A percentile compares a stretch with the other conserved stretches of the same genome.
phyloP scores from a whole-genome alignment of 768 basidiomycete genomes.

The Mycena kentingensis region DNA sequence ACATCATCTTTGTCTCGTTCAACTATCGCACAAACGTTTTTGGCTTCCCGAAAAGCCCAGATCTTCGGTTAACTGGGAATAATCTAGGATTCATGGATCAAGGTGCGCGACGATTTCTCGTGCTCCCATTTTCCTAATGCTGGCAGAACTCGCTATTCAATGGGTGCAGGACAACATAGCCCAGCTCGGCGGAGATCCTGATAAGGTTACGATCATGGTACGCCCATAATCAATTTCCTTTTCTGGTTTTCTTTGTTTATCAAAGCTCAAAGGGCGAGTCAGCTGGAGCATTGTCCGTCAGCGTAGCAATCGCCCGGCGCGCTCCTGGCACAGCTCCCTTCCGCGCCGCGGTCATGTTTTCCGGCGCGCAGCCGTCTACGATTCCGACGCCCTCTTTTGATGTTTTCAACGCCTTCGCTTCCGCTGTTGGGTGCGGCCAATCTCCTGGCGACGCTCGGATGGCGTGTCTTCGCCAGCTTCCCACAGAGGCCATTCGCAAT shows the following conservation, averaged over 20 bases:
- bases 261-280: constrained; percentile 2
- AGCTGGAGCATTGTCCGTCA: constrained; percentile 1
- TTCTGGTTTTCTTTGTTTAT: not conserved
- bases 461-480: constrained; percentile 22
- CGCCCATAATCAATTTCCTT: not conserved
- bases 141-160: constrained; percentile 35
- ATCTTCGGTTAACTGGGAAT: constrained; percentile 29
- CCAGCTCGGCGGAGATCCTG: constrained; percentile 47
- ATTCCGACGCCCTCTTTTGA: not conserved
- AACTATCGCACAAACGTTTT: constrained; percentile 28
- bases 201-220: constrained; percentile 32
- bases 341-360: constrained; percentile 5
- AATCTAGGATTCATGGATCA: constrained; percentile 47
- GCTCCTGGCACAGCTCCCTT: constrained; percentile 1
- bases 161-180: constrained; percentile 50
- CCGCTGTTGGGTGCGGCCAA: constrained; percentile 16
- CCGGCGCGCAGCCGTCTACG: not conserved
- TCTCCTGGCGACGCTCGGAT: constrained; percentile 20
- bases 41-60: constrained; percentile 31
- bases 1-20: constrained; percentile 23
- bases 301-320: constrained; percentile 1
- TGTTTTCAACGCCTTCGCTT: not conserved
- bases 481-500: constrained; percentile 15
- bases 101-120: not conserved
- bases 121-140: not conserved